A percentile compares a stretch with the other conserved stretches of the same genome.
phyloP scores from a whole-genome alignment of 345 rosid genomes.

The Ceriops zippeliana region DNA sequence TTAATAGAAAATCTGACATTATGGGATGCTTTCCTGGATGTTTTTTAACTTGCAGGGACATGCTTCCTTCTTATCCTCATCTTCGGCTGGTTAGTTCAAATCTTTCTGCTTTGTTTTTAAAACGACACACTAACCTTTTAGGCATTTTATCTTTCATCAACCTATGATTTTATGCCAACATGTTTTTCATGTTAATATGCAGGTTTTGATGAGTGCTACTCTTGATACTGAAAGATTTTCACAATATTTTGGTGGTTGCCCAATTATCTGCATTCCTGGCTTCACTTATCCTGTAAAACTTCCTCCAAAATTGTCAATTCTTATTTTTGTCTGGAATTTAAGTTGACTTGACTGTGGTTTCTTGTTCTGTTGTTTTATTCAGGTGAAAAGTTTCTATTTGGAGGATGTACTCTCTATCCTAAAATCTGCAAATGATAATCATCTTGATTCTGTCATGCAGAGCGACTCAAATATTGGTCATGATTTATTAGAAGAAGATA shows the following conservation, averaged over 20 bases:
- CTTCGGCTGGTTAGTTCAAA: slow-evolving; percentile 83
- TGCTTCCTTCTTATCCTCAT: slow-evolving; percentile 71
- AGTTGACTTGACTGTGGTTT: slow-evolving; percentile 5
- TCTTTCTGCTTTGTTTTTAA: neutral
- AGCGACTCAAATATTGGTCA: slow-evolving; percentile 29
- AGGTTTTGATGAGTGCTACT: slow-evolving; percentile 98
- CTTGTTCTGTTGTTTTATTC: slow-evolving; percentile 24
- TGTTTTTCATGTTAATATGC: slow-evolving; percentile 16
- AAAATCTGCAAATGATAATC: slow-evolving; percentile 53
- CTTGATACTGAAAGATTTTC: slow-evolving; percentile 87
- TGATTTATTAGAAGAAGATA: slow-evolving; percentile 60
- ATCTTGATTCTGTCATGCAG: slow-evolving; percentile 41
- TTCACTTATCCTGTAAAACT: slow-evolving; percentile 79
- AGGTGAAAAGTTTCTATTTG: slow-evolving; percentile 71
- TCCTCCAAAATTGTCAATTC: slow-evolving; percentile 14
- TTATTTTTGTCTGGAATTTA: slow-evolving; percentile 7
- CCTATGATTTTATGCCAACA: neutral
- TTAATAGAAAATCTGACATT: too few relatives aligned
- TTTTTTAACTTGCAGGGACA: slow-evolving; percentile 57
- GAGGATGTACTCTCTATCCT: slow-evolving; percentile 82
- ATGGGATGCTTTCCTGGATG: too few relatives aligned
- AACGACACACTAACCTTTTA: neutral
- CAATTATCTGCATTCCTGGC: slow-evolving; percentile 80
- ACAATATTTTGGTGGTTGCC: slow-evolving; percentile 94
- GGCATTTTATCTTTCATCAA: neutral